These are phyloP conservation scores for Meyerozyma smithsonii DNA, from an alignment of 1,139 yeast species.

Conservation along the genomic window DNA sequence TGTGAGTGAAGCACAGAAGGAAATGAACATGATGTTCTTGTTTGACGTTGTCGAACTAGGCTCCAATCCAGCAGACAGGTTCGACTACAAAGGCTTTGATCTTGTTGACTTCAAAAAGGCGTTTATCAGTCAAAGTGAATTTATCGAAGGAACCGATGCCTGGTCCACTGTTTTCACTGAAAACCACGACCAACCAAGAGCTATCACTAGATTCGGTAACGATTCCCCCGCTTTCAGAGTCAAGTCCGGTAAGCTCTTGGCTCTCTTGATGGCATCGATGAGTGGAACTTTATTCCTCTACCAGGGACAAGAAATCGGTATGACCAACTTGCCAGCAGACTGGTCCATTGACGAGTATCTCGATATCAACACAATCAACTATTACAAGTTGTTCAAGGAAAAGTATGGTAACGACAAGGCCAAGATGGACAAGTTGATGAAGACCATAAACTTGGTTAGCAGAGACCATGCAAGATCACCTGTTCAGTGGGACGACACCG, in stretches of 20 bases:
- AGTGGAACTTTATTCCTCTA: constrained; percentile 20
- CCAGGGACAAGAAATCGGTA: constrained; percentile 24
- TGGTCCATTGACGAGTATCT: constrained; percentile 19
- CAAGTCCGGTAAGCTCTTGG: constrained; percentile 19
- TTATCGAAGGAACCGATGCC: constrained; percentile 20
- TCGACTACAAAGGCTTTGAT: constrained; percentile 14
- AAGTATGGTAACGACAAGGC: constrained; percentile 11
- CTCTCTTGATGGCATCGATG: constrained; percentile 16
- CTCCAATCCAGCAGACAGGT: constrained; percentile 13
- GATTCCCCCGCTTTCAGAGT: constrained; percentile 14
- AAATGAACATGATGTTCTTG: constrained; percentile 23
- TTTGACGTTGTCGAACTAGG: constrained; percentile 20
- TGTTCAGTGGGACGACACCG: constrained; percentile 19
- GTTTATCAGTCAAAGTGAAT: constrained; percentile 13
- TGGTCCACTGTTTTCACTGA: constrained; percentile 22
- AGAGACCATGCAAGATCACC: constrained; percentile 22
- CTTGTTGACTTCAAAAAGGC: constrained; percentile 17
- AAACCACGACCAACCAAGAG: constrained; percentile 22
- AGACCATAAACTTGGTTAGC: constrained; percentile 16
- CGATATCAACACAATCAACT: constrained; percentile 20
- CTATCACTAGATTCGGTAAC: constrained; percentile 19
- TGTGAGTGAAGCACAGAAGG: constrained; percentile 20
- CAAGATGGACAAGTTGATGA: constrained; percentile 12
- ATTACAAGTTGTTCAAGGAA: constrained; percentile 13
- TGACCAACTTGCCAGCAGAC: constrained; percentile 17